These are phyloP conservation scores for Pisolithus marmoratus DNA, from an alignment of 768 basidiomycete species.

Conservation along the genomic window DNA sequence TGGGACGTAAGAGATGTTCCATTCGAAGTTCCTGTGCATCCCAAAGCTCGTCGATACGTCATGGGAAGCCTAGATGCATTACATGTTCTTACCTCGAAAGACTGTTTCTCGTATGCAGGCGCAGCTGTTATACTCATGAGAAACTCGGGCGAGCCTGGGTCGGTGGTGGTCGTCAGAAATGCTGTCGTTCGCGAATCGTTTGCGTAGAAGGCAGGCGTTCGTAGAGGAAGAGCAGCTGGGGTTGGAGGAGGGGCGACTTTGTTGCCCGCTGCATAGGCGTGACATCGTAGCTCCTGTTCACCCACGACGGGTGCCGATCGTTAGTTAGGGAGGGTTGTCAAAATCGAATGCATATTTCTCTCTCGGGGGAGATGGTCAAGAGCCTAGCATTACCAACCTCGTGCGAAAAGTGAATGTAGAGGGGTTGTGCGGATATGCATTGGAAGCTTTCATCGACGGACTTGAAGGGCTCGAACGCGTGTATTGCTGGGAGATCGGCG, in stretches of 20 bases:
- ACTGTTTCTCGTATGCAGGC: conserved; percentile 36
- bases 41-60: not conserved
- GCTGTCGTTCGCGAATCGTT: conserved; percentile 20
- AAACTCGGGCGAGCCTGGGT: conserved; percentile 22
- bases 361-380: not conserved
- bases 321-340: conserved; percentile 8
- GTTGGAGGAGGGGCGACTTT: conserved; percentile 13
- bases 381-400: conserved; percentile 32
- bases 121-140: conserved; percentile 34
- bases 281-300: conserved; percentile 38
- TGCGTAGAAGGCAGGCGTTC: conserved; percentile 16
- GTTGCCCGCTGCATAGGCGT: conserved; percentile 37
- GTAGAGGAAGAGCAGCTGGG: not conserved
- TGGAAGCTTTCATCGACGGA: conserved; percentile 26
- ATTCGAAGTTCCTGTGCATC: conserved; percentile 45
- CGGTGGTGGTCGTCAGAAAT: conserved; percentile 8
- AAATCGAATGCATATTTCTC: conserved; percentile 2
- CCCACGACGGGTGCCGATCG: conserved; percentile 6
- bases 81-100: conserved; percentile 40
- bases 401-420: conserved; percentile 32
- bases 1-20: conserved; percentile 26
- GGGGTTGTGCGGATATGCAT: conserved; percentile 34
- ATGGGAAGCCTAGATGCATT: not conserved
- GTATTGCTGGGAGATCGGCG: conserved; percentile 13
- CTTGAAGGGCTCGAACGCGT: conserved; percentile 25